Evolutionary conservation across 2,329 filamentous ascomycete species (phyloP), one percentile per base, ranked within the genome.

Genomic region (Ramularia endophylla): DNA sequence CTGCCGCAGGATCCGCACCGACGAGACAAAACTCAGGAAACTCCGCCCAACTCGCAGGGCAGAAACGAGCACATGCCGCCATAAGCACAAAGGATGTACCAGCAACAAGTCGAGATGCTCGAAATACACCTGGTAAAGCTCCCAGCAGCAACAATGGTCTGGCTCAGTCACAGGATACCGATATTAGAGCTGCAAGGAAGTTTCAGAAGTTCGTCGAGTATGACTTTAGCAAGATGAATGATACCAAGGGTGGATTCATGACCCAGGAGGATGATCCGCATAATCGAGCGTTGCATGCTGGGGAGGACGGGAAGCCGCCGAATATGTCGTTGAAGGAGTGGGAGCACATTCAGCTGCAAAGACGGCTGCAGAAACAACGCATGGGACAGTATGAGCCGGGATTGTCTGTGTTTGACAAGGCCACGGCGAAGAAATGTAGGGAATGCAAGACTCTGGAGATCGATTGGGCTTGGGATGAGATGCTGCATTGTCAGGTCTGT

Each of bases 161-260:
- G 34, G 52, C 53, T 7, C 50, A 54, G 65, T 51, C 62, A 59
- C 54, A 62, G 54, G 67, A 74, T 50, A 69, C 71, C 12, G 69
- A 61, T 46, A 81, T 94, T 36, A 81, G 80, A 41, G 83, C 90
- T 1, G 86, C 87, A 28, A 78, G 81, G 57, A 95, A 94, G 59
- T 95, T 97, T 54, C 80, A 85, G 46, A 90, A 92, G 63, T 97
- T 85, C 61, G 89, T 98, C 58, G 92, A 98, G 60, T 97, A 95
- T 68, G 92, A 98, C 64, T 92, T 98, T 67, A 90, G 85, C 61
- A 85, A 90, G 67, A 97, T 98, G 88, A 94, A 84, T 5, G 92
- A 98, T 63, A 97, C 90, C 1, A 95, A 95, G 61, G 92, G 92
- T 48, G 92, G 92, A 1, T 98, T 98, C 65, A 67, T 98, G 51